These are phyloP conservation scores for Ophiocordyceps camponoti-saundersi DNA, from an alignment of 2,329 filamentous ascomycete species.

Conservation along the genomic window DNA sequence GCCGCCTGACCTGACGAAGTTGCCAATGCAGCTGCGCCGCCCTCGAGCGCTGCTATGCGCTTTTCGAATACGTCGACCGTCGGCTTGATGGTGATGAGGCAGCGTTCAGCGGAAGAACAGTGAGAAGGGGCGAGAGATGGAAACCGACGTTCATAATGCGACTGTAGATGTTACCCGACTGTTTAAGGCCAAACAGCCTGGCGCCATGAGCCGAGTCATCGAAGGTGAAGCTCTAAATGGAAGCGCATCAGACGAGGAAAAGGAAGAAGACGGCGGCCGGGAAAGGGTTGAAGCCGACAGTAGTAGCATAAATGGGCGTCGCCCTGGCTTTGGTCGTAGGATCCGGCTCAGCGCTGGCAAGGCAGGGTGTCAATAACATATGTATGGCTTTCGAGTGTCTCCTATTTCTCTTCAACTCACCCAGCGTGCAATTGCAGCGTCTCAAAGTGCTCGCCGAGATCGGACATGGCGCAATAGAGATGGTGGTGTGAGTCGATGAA, in stretches of 20 bases:
- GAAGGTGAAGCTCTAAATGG: slow-evolving; percentile 63
- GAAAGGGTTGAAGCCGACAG: slow-evolving; percentile 19
- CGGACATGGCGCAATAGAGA: slow-evolving; percentile 10
- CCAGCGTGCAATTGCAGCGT: slow-evolving; percentile 76
- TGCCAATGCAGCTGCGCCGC: slow-evolving; percentile 73
- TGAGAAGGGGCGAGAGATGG: background rate
- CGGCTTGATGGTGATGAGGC: slow-evolving; percentile 34
- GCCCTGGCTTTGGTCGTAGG: slow-evolving; percentile 70
- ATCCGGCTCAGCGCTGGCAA: slow-evolving; percentile 58
- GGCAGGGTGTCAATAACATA: too few species aligned
- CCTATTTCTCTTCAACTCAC: slow-evolving; percentile 25
- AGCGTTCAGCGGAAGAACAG: background rate
- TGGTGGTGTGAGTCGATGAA: background rate
- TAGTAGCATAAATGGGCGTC: slow-evolving; percentile 90
- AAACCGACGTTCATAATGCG: slow-evolving; percentile 74
- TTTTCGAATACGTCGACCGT: slow-evolving; percentile 96
- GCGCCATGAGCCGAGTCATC: slow-evolving; percentile 93
- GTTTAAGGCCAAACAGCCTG: slow-evolving; percentile 88
- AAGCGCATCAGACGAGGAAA: background rate
- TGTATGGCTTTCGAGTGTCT: too few species aligned
- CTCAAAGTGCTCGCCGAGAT: slow-evolving; percentile 52
- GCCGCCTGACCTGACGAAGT: slow-evolving; percentile 76
- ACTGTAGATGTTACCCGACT: slow-evolving; percentile 95
- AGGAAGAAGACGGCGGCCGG: background rate
- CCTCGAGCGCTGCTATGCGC: slow-evolving; percentile 87